Percentiles rank a stretch among this genome's conserved stretches.
Conservation (phyloP, 352 stramenopile genomes). For the Globisporangium iwayamae region DNA sequence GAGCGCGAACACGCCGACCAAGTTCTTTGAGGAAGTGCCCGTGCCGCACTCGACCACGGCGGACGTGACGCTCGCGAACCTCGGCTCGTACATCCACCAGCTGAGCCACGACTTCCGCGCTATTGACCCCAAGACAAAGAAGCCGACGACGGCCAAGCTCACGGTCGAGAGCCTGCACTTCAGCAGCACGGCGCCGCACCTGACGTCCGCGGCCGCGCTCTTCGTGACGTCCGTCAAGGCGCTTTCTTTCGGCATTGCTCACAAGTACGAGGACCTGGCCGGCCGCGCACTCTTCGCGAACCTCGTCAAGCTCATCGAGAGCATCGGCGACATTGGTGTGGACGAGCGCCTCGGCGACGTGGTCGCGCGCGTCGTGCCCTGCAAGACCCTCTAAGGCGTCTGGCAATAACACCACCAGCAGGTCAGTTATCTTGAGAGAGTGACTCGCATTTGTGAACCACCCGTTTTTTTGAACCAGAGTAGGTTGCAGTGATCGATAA, state of each 20-base stretch:
- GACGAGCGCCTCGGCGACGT: conserved; percentile 18
- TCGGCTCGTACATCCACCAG: conserved; percentile 12
- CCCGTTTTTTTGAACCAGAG: background rate
- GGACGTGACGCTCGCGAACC: conserved; percentile 13
- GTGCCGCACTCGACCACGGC: conserved; percentile 7
- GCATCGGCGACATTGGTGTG: conserved; percentile 6
- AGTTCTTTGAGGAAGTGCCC: conserved; percentile 7
- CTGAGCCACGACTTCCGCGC: conserved; percentile 10
- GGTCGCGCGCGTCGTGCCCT: conserved; percentile 10
- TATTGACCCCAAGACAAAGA: conserved; percentile 12
- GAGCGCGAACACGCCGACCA: background rate
- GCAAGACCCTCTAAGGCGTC: conserved; percentile 1
- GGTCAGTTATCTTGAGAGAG: too few relatives aligned
- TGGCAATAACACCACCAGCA: background rate
- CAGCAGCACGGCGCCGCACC: conserved; percentile 24
- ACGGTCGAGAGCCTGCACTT: conserved; percentile 25
- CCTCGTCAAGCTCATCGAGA: conserved; percentile 9
- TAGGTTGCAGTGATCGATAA: too few relatives aligned
- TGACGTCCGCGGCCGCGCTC: conserved; percentile 21
- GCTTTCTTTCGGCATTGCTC: conserved; percentile 26
- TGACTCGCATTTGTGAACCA: background rate
- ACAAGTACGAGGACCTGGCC: conserved; percentile 28
- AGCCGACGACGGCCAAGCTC: conserved; percentile 4
- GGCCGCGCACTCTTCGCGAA: conserved; percentile 20
- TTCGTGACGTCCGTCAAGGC: conserved; percentile 24